Percentiles rank a stretch among this genome's conserved stretches.
Evolutionary conservation across 2,329 filamentous ascomycete species (phyloP).

Genomic region (Teratosphaeria nubilosa): DNA sequence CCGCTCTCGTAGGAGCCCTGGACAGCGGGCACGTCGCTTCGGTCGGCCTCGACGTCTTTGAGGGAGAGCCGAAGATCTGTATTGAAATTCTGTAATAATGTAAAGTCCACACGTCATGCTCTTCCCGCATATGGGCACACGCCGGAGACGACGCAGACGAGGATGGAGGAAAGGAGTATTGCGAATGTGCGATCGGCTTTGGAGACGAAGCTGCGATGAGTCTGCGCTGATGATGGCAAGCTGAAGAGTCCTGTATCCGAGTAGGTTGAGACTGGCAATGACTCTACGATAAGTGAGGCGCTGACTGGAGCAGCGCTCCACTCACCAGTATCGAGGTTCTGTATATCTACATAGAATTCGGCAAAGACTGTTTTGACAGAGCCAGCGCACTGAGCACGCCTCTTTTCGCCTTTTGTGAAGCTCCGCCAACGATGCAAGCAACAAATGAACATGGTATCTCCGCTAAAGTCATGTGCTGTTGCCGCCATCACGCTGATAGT

Average conservation of each 20-base stretch:
- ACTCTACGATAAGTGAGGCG: background rate
- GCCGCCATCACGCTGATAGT: background rate
- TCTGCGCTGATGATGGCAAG: slow-evolving; percentile 26
- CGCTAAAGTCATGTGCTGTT: background rate
- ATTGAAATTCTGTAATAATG: slow-evolving; percentile 36
- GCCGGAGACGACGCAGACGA: slow-evolving; percentile 49
- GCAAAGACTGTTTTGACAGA: background rate
- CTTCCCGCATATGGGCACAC: slow-evolving; percentile 54
- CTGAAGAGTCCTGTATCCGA: slow-evolving; percentile 52
- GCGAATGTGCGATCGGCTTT: slow-evolving; percentile 48
- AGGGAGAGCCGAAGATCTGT: slow-evolving; percentile 45
- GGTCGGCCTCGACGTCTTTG: slow-evolving; percentile 48
- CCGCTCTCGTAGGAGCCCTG: slow-evolving; percentile 43
- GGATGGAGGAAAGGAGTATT: slow-evolving; percentile 51
- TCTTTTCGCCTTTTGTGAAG: background rate
- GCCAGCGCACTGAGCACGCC: background rate
- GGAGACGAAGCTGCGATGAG: slow-evolving; percentile 30
- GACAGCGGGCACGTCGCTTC: slow-evolving; percentile 45
- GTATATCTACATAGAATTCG: background rate
- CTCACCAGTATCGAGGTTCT: background rate
- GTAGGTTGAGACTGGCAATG: slow-evolving; percentile 29
- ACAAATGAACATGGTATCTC: background rate
- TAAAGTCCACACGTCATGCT: slow-evolving; percentile 43
- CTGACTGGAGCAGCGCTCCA: background rate
- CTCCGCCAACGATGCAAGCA: background rate